These are phyloP conservation scores for Telfairia occidentalis DNA, from an alignment of 331 rosid genomes.

Conservation along the genomic window DNA sequence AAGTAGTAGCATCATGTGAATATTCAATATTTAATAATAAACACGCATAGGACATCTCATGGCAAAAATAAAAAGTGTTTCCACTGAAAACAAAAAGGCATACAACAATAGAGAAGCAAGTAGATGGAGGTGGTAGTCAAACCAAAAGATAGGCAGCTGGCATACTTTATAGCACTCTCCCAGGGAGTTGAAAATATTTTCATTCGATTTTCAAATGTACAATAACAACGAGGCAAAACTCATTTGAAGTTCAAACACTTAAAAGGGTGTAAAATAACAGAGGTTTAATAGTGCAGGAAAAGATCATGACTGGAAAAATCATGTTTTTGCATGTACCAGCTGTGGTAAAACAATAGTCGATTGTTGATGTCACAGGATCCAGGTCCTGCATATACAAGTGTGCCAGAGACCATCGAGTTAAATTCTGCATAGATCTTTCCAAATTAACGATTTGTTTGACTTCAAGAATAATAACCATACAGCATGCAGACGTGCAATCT, in stretches of 20 bases:
- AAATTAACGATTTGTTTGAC: conserved; percentile 5
- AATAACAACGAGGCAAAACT: background rate
- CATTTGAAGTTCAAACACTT: background rate
- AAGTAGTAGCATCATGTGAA: background rate
- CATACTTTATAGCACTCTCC: background rate
- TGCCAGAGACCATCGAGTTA: background rate
- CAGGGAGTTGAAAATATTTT: background rate
- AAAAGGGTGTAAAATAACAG: background rate
- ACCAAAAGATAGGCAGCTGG: background rate
- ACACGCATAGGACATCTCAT: background rate
- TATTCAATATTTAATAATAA: background rate
- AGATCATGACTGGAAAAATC: too few relatives aligned
- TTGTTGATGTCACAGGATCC: conserved; percentile 75
- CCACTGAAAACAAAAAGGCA: background rate
- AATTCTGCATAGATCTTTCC: background rate
- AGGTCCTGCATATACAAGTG: conserved; percentile 33
- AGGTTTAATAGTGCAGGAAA: background rate
- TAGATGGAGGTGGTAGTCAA: background rate
- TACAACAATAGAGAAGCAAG: background rate
- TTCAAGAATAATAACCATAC: conserved; percentile 29
- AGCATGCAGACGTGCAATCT: conserved; percentile 74
- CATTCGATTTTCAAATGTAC: background rate
- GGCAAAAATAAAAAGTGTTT: background rate
- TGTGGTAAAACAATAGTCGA: conserved; percentile 74
- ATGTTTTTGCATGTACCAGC: conserved; percentile 52